Evolutionary conservation across 2,329 filamentous ascomycete genomes (phyloP).

Genomic region (Diaporthe sp.): DNA sequence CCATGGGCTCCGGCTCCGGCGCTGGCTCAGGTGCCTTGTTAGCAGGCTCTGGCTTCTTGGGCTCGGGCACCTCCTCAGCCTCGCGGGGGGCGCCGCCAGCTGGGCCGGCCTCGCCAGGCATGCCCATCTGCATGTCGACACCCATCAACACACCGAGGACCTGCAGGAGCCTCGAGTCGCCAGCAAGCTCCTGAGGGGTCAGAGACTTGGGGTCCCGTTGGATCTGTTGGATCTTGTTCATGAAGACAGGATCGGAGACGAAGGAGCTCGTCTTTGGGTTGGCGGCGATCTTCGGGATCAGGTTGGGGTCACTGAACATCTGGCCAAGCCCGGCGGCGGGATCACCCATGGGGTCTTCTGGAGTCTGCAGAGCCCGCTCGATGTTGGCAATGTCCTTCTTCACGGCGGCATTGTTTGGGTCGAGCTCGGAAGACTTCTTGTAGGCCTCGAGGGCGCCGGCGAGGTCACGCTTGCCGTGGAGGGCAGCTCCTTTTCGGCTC

Average conservation of each 20-base stretch:
- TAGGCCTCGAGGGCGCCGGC: slow-evolving; percentile 89
- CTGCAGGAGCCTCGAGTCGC: slow-evolving; percentile 91
- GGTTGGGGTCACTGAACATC: slow-evolving; percentile 94
- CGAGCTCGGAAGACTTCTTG: slow-evolving; percentile 92
- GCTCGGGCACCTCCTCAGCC: slow-evolving; percentile 83
- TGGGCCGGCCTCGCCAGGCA: slow-evolving; percentile 46
- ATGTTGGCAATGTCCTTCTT: slow-evolving; percentile 89
- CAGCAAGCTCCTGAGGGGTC: slow-evolving; percentile 78
- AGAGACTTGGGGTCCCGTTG: slow-evolving; percentile 80
- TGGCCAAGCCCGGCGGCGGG: slow-evolving; percentile 82
- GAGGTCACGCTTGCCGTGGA: slow-evolving; percentile 89
- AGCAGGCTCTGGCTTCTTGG: slow-evolving; percentile 52
- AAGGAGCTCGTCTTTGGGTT: slow-evolving; percentile 93
- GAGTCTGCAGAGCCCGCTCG: slow-evolving; percentile 81
- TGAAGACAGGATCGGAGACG: slow-evolving; percentile 87
- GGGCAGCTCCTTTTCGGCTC: slow-evolving; percentile 90
- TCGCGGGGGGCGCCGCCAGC: slow-evolving; percentile 55
- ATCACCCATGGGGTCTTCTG: slow-evolving; percentile 57
- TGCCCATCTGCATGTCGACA: slow-evolving; percentile 83
- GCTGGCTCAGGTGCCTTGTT: slow-evolving; percentile 70
- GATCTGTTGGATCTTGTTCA: slow-evolving; percentile 86
- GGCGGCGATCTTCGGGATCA: slow-evolving; percentile 88
- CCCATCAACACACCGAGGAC: slow-evolving; percentile 95
- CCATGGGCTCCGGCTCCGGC: slow-evolving; percentile 73
- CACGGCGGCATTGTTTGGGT: slow-evolving; percentile 90